Percentiles rank a stretch among this genome's conserved stretches.
These are phyloP conservation scores for Schwanniomyces etchellsii DNA, from an alignment of 1,139 yeast species.

Conservation along the genomic window DNA sequence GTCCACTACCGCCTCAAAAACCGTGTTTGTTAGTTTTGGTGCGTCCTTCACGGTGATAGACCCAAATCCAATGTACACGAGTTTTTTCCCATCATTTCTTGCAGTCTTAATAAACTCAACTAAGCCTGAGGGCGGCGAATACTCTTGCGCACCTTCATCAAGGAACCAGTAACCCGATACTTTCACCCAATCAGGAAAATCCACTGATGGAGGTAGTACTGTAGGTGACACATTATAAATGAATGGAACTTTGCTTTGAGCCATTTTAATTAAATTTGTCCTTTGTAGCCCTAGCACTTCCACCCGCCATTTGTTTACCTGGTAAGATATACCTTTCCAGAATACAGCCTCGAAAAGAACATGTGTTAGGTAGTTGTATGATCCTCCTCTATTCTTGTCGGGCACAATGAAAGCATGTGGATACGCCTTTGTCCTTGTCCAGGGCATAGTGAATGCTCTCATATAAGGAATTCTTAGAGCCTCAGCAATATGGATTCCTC, in stretches of 20 bases:
- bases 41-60: constrained; percentile 90
- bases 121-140: constrained; percentile 59
- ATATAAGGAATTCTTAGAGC: constrained; percentile 84
- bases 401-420: constrained; percentile 97
- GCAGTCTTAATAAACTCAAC: constrained; percentile 62
- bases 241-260: constrained; percentile 79
- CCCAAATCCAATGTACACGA: constrained; percentile 93
- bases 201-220: constrained; percentile 87
- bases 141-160: constrained; percentile 61
- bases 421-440: constrained; percentile 93
- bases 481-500: constrained; percentile 92
- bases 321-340: constrained; percentile 91
- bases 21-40: constrained; percentile 66
- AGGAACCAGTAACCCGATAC: constrained; percentile 96
- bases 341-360: constrained; percentile 87
- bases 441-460: constrained; percentile 97
- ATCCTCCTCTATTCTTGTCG: constrained; percentile 87
- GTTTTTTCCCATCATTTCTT: constrained; percentile 50
- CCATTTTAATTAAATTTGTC: constrained; percentile 66
- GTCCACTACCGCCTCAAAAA: constrained; percentile 68
- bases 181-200: constrained; percentile 88
- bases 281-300: constrained; percentile 57
- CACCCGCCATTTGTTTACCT: constrained; percentile 83
- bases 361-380: constrained; percentile 87
- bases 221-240: constrained; percentile 84